phyloP scores from a whole-genome alignment of 164 flowering plant species.

The Stephania cephalantha region DNA sequence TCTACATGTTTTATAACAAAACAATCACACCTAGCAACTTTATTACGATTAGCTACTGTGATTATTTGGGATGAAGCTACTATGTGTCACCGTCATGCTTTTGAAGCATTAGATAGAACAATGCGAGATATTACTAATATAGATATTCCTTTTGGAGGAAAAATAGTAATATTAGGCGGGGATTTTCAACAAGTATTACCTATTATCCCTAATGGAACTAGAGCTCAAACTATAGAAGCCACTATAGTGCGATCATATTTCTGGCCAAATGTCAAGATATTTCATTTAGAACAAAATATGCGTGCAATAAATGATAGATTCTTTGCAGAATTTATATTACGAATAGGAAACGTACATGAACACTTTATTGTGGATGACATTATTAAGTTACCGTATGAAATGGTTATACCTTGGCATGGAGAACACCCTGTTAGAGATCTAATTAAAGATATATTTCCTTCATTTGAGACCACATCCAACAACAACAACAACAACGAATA shows the following conservation, averaged over 20 bases:
- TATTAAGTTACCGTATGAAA: constrained; percentile 1
- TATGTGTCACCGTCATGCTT: neutral
- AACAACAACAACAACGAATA: no score
- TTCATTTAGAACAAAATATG: constrained; percentile 1
- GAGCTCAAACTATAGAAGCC: neutral
- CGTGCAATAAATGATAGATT: neutral
- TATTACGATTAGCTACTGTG: neutral
- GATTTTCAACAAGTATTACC: neutral
- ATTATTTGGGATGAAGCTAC: constrained; percentile 14
- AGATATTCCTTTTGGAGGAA: neutral
- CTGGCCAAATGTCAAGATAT: neutral
- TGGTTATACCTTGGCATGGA: constrained; percentile 1
- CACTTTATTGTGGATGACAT: neutral
- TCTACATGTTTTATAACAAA: neutral
- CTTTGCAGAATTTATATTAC: neutral
- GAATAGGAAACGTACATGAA: neutral
- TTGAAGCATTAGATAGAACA: constrained; percentile 6
- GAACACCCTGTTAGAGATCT: neutral
- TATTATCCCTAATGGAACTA: neutral
- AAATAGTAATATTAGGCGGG: neutral
- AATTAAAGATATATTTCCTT: neutral
- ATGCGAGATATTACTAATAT: neutral
- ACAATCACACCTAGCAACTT: neutral
- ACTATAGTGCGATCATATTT: neutral
- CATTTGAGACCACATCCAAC: neutral